A percentile compares a stretch with the other conserved stretches of the same genome.
Conservation (phyloP, 2,329 filamentous ascomycete species). For the Pestalotiopsis sp. region DNA sequence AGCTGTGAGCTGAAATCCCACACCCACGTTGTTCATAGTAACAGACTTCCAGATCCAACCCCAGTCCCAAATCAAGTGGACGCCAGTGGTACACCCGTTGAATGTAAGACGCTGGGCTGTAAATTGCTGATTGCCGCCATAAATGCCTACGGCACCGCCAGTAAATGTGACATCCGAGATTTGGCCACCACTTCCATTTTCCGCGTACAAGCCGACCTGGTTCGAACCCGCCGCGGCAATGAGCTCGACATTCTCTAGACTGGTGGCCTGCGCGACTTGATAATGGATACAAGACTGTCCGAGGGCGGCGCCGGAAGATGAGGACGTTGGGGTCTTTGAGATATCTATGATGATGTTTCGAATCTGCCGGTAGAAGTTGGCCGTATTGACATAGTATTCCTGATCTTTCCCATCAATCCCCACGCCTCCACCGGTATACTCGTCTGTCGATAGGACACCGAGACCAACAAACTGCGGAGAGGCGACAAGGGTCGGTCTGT, state of each 20-base stretch:
- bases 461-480: conserved; percentile 50
- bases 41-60: conserved; percentile 46
- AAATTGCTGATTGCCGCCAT: conserved; percentile 65
- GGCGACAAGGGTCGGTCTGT: conserved; percentile 62
- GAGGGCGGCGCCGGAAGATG: conserved; percentile 39
- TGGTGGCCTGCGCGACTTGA: conserved; percentile 59
- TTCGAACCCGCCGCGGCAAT: conserved; percentile 45
- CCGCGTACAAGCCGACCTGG: conserved; percentile 62
- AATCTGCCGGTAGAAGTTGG: conserved; percentile 55
- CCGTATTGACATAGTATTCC: conserved; percentile 56
- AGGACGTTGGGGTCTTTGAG: conserved; percentile 52
- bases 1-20: conserved; percentile 37
- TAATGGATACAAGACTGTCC: conserved; percentile 57
- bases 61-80: conserved; percentile 62
- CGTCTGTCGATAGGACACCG: conserved; percentile 16
- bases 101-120: conserved; percentile 60
- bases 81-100: conserved; percentile 50
- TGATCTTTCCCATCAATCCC: conserved; percentile 31
- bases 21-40: not conserved
- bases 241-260: conserved; percentile 64
- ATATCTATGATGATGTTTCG: conserved; percentile 55
- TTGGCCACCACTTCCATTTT: conserved; percentile 61
- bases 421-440: conserved; percentile 15
- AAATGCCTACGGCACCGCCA: conserved; percentile 58
- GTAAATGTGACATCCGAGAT: conserved; percentile 61